phyloP scores from a whole-genome alignment of 2,329 filamentous ascomycete species.

The Penicillium sp. region DNA sequence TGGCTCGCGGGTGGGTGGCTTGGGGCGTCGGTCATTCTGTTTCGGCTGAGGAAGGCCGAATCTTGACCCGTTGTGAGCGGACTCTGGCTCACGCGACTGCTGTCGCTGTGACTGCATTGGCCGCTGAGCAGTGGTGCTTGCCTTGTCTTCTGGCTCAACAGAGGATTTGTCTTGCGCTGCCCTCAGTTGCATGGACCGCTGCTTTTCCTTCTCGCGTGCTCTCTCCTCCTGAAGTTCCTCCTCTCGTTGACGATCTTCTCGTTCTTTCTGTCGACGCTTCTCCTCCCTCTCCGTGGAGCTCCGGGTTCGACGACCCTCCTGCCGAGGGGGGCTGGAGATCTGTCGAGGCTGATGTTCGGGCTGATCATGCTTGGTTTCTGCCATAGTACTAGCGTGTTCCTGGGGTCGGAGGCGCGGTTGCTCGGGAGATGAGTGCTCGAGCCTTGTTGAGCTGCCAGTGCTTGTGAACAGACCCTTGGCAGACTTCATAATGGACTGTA shows the following conservation, averaged over 20 bases:
- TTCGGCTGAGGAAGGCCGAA: conserved; percentile 31
- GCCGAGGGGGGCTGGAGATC: conserved; percentile 34
- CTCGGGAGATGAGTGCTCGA: conserved; percentile 54
- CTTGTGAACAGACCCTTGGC: conserved; percentile 85
- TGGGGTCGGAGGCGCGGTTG: conserved; percentile 32
- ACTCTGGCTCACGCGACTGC: conserved; percentile 35
- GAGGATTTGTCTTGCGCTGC: conserved; percentile 34
- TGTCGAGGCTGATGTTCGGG: conserved; percentile 25
- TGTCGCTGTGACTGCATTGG: conserved; percentile 30
- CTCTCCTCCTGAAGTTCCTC: conserved; percentile 42
- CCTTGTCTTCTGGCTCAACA: conserved; percentile 37
- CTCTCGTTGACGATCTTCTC: conserved; percentile 37
- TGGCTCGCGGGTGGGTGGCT: conserved; percentile 47
- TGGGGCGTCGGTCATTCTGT: conserved; percentile 46
- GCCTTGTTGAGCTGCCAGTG: conserved; percentile 61
- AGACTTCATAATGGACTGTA: conserved; percentile 86
- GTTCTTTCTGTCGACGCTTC: conserved; percentile 39
- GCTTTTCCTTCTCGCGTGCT: conserved; percentile 37
- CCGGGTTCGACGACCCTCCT: conserved; percentile 53
- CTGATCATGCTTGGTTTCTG: conserved; percentile 15
- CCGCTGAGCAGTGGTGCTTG: conserved; percentile 22
- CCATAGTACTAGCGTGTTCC: conserved; percentile 29
- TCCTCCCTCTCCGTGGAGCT: conserved; percentile 60
- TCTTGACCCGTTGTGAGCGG: conserved; percentile 31
- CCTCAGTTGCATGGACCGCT: conserved; percentile 34